These are phyloP conservation scores for Populus hybrid DNA, from an alignment of 441 rosid genomes.

Conservation along the genomic window DNA sequence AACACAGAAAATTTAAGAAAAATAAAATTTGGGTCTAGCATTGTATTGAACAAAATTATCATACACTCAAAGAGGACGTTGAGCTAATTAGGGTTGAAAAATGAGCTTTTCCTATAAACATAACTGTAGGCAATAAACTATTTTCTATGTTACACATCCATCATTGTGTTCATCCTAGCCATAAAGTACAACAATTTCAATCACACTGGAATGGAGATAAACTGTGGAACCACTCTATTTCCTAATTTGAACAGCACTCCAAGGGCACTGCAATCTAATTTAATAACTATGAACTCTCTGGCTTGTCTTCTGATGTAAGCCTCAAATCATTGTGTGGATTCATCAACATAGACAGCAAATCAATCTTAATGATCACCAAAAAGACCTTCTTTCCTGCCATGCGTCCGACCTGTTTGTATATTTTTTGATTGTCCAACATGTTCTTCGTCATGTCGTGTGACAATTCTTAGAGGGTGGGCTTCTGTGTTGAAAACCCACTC, in stretches of 20 bases:
- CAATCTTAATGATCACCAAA: background rate
- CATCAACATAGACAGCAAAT: background rate
- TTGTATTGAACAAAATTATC: background rate
- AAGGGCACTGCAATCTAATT: background rate
- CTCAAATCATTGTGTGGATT: background rate
- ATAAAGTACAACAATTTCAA: background rate
- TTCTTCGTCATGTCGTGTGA: conserved; percentile 29
- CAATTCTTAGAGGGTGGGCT: conserved; percentile 85
- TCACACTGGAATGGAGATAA: background rate
- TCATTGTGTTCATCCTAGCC: background rate
- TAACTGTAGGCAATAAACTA: background rate
- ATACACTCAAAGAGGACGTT: background rate
- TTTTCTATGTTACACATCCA: background rate
- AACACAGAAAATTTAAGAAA: background rate
- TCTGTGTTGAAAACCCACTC: conserved; percentile 99
- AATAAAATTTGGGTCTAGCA: background rate
- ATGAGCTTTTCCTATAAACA: background rate
- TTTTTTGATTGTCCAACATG: background rate
- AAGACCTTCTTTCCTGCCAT: background rate
- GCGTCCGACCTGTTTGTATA: background rate
- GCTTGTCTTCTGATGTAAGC: background rate
- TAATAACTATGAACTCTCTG: background rate
- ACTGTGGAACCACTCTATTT: background rate
- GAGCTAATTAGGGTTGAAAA: background rate
- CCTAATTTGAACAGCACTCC: background rate